Conservation (phyloP, 2,329 filamentous ascomycete species). For the Hypoxylon sp. region DNA sequence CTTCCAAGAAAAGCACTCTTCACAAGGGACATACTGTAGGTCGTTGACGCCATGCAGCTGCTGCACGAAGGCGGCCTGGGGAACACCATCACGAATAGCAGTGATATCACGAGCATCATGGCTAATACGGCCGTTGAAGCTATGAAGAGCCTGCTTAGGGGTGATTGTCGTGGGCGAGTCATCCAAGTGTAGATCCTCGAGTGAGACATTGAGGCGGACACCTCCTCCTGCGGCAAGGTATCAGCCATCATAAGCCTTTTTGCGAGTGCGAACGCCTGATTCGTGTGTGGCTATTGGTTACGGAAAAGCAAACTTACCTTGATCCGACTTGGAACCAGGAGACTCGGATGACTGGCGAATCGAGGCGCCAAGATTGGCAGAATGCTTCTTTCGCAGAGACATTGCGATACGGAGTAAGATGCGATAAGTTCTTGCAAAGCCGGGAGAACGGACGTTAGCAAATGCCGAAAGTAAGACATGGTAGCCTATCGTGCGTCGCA, state of each 20-base stretch:
- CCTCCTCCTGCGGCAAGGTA: constrained; percentile 27
- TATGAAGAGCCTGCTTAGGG: neutral
- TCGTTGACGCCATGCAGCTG: neutral
- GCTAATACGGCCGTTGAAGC: neutral
- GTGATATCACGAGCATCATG: neutral
- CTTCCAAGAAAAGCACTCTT: neutral
- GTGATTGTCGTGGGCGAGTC: constrained; percentile 4
- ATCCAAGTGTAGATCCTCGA: constrained; percentile 20
- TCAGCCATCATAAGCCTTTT: constrained; percentile 9
- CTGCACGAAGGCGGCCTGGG: neutral
- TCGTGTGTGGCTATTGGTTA: neutral
- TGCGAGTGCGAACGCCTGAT: neutral
- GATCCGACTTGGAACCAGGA: constrained; percentile 35
- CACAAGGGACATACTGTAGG: constrained; percentile 23
- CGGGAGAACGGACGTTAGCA: constrained; percentile 1
- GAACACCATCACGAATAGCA: constrained; percentile 8
- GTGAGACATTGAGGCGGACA: constrained; percentile 22
- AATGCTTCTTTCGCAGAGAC: constrained; percentile 31
- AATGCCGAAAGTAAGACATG: neutral
- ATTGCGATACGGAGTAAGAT: constrained; percentile 2
- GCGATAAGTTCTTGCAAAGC: neutral
- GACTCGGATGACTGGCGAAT: constrained; percentile 2
- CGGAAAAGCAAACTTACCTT: constrained; percentile 27
- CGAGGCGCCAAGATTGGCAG: constrained; percentile 17
- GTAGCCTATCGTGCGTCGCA: neutral